Base-by-base conservation (phyloP, 208 protist genomes). In the Leishmania major region DNA sequence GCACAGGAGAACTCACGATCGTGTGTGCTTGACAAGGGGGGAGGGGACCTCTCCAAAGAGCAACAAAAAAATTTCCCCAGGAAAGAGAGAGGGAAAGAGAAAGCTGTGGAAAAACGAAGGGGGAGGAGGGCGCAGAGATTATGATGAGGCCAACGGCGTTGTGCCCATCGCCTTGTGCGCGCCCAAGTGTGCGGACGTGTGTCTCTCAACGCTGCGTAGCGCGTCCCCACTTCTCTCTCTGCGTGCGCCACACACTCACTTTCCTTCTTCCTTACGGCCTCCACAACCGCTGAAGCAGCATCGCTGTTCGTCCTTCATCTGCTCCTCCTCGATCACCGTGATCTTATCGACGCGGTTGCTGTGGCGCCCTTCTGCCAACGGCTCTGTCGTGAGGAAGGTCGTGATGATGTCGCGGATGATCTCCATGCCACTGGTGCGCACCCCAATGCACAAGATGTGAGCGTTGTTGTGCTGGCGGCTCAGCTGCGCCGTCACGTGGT, bases 401-500 rank as follows among this genome's bases (percentile, higher is more conserved):
- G 85, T 79, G 59, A 99, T 90, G 51, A 98, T 97, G 59, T 98
- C 91, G 49, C 90, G 86, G 17, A 98, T 92, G 60, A 98, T 79
- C 80, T 98, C 96, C 74, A 88, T 75, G 1, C 96, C 97, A 19
- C 89, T 91, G 22, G 89, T 88, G 66, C 97, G 89, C 71, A 92
- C 91, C n/a, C 98, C 98, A 15, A 96, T 81, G 82, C 95, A 97
- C 25, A 99, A 67, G 1, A 99, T 87, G 78, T 99, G 98, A 0
- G 96, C 96, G 87, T 99, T 87, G 84, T 99, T 99, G 87, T 99
- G 97, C 70, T 89, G 74, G 47, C 98, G 90, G 53, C 80, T 78
- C 78, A 99, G 90, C 47, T 84, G 75, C 2, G 97, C 96, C 28
- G 95, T 98, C 88, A 95, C 94, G 80, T 96, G 88, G 81, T 99